Base-by-base conservation (phyloP, 805 yeast species). In the Suhomyces vadensis region DNA sequence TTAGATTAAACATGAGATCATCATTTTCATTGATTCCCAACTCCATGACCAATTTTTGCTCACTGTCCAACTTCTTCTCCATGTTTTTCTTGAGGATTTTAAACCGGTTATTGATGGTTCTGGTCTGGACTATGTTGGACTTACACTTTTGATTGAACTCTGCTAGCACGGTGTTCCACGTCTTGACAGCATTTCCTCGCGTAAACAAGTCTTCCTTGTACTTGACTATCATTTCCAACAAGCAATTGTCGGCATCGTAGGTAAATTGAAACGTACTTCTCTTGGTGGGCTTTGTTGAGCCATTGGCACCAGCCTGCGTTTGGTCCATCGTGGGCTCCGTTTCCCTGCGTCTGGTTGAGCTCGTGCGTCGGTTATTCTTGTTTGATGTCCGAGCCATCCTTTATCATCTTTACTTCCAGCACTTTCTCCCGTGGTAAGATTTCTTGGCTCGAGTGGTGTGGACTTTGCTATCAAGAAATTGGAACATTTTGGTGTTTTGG, bases 1-100 rank as follows among this genome's bases (percentile, higher is more conserved):
- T 53, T 39, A 60, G 49, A 19, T 39, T 45, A 35, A 53, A 27
- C 33, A 60, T 39, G 7, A 57, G 37, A 24, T 58, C 51, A 36
- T 59, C 66, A 31, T 58, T 55, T 36, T 59, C 67, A 37, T 60
- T 62, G 35, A 58, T 61, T 26, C 55, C 56, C 35, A 58, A 41
- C n/a, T 43, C 46, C 27, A 22, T 14, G n/a, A 47, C 13, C 8
- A 41, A 39, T 16, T 39, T 42, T n/a, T 43, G 46, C 19, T 45
- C 46, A 22, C 27, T 46, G 11, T 41, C n/a, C 41, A 43, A 47
- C 43, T 41, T 53, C 35, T 48, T 39, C 36, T 57, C 55, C 23
- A 60, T 42, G 42, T 62, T 60, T 37, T 51, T 53, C 14, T 54
- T 41, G 8, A 62, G 40, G 1, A 36, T 35, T 38, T 56, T 55